A percentile compares a stretch with the other conserved stretches of the same genome.
These are phyloP conservation scores for Rutstroemia sp. DNA, from an alignment of 2,329 filamentous ascomycete genomes.

Conservation along the genomic window DNA sequence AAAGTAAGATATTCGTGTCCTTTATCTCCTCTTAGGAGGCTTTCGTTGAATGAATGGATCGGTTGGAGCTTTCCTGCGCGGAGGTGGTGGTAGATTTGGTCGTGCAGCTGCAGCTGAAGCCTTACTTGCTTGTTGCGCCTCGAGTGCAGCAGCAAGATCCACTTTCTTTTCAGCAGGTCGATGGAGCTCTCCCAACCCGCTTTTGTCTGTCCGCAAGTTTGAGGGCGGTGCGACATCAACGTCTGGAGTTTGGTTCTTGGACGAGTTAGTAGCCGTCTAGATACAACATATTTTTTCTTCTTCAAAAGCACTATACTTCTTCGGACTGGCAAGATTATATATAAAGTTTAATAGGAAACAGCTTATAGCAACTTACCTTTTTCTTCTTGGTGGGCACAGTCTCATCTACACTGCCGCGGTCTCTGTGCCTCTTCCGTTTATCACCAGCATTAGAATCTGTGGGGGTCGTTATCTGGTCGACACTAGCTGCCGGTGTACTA, in stretches of 20 bases:
- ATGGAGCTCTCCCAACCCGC: neutral
- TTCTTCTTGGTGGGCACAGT: slow-evolving; percentile 9
- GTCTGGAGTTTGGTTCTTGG: neutral
- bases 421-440: slow-evolving; percentile 7
- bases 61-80: slow-evolving; percentile 14
- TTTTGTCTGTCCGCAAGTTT: neutral
- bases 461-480: neutral
- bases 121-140: slow-evolving; percentile 7
- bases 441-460: neutral
- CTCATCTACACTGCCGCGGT: neutral
- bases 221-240: neutral
- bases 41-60: slow-evolving; percentile 19
- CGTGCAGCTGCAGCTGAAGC: slow-evolving; percentile 5
- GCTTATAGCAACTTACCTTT: neutral
- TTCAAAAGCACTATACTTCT: too few relatives aligned
- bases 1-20: neutral
- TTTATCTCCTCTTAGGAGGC: slow-evolving; percentile 5
- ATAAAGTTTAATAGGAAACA: neutral
- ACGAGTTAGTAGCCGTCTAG: too few relatives aligned
- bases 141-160: slow-evolving; percentile 8
- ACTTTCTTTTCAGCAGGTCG: neutral
- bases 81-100: slow-evolving; percentile 9
- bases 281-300: too few relatives aligned
- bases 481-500: neutral
- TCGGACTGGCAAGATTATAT: neutral